Conservation (phyloP, 768 basidiomycete species). For the Tylopilus sp. region DNA sequence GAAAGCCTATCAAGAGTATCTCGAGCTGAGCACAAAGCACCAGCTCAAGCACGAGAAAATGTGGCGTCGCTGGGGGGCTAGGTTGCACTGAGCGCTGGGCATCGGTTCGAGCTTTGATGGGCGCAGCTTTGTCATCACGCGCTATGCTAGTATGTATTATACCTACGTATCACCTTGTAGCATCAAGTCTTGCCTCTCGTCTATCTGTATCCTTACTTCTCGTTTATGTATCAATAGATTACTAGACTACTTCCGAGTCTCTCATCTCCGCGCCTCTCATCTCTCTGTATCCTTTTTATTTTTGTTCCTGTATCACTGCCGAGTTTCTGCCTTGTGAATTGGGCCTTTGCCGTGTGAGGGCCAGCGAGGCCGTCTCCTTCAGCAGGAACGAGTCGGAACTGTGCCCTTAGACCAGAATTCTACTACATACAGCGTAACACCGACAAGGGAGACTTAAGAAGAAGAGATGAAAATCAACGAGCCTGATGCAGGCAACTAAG, state of each 20-base stretch:
- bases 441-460: slow-evolving; percentile 5
- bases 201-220: slow-evolving; percentile 20
- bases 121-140: background rate
- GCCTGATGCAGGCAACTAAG: slow-evolving; percentile 3
- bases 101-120: background rate
- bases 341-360: too few species aligned
- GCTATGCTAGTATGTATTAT: slow-evolving; percentile 8
- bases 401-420: background rate
- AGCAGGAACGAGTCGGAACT: background rate
- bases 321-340: too few species aligned
- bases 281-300: too few species aligned
- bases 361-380: too few species aligned
- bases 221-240: background rate
- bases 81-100: slow-evolving; percentile 11
- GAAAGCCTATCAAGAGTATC: slow-evolving; percentile 56
- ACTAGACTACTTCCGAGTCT: too few species aligned
- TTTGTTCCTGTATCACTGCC: too few species aligned
- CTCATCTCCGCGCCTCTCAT: too few species aligned
- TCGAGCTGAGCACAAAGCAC: slow-evolving; percentile 48
- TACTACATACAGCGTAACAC: background rate
- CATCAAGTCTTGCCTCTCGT: slow-evolving; percentile 11
- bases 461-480: slow-evolving; percentile 8
- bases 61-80: slow-evolving; percentile 49
- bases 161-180: slow-evolving; percentile 16
- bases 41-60: slow-evolving; percentile 55